A percentile compares a stretch with the other conserved stretches of the same genome.
phyloP scores from a whole-genome alignment of 495 filamentous ascomycete species.

The Baudoinia panamericana region DNA sequence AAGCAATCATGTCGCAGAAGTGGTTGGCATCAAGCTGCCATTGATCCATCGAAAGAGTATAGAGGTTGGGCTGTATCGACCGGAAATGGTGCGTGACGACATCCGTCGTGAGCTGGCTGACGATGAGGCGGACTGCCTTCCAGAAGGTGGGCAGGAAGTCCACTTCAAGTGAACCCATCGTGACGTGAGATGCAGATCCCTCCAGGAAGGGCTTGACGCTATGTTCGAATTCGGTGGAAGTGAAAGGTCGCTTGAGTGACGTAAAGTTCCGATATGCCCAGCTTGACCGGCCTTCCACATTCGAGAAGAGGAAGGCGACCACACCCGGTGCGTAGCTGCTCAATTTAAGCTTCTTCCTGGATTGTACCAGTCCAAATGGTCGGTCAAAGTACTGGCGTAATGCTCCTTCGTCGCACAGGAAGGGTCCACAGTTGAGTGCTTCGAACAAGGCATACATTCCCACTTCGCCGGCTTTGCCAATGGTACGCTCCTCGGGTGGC shows the following conservation, averaged over 20 bases:
- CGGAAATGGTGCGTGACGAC: conserved; percentile 66
- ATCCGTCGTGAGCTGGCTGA: conserved; percentile 55
- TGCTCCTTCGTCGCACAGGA: conserved; percentile 40
- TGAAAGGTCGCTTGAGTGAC: conserved; percentile 43
- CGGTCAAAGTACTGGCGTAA: conserved; percentile 52
- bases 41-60: conserved; percentile 62
- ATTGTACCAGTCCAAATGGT: conserved; percentile 65
- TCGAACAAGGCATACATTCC: conserved; percentile 51
- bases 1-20: conserved; percentile 49
- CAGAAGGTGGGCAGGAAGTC: conserved; percentile 53
- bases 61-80: conserved; percentile 66
- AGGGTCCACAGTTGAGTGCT: conserved; percentile 47
- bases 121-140: conserved; percentile 57
- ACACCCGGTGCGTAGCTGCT: conserved; percentile 62
- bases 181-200: conserved; percentile 29
- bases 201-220: conserved; percentile 55
- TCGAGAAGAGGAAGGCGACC: conserved; percentile 65
- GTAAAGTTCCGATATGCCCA: conserved; percentile 62
- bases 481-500: conserved; percentile 36
- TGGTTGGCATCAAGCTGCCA: conserved; percentile 47
- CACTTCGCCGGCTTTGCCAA: conserved; percentile 36
- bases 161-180: conserved; percentile 31
- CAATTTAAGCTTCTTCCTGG: conserved; percentile 55
- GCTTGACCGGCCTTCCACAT: conserved; percentile 40
- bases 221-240: conserved; percentile 65